Evolutionary conservation across 495 filamentous ascomycete genomes (phyloP), one percentile per base, ranked within the genome.

Genomic region (Penicillium soppii): DNA sequence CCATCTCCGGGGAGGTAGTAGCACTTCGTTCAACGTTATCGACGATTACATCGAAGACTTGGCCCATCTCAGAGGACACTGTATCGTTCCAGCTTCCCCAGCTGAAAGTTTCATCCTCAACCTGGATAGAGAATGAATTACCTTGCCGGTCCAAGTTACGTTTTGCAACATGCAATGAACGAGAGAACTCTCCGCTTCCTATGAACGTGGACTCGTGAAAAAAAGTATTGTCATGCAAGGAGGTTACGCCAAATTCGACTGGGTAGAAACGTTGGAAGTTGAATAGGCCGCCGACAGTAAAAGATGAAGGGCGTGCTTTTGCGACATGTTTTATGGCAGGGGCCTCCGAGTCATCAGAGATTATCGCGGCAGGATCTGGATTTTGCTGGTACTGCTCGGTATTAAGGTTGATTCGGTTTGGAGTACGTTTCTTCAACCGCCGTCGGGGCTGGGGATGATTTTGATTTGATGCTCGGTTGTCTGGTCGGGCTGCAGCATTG

Each of bases 171-270:
- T 74, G 68, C 8, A 82, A 64, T 9, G 76, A 83, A 43, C 72
- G 77, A 30, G 61, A 60, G 43, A 95, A 76, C 19, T 80, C 77
- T 0, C 87, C 89, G 57, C 82, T 85, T 13, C 91, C 91, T 42
- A 95, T 75, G 42, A 95, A 78, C 9, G 90, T 91, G 41, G 68
- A 78, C 56, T 85, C 73, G 57, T 92, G 89, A 57, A 95, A 94
- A 65, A 78, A 94, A 1, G 84, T 85, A 0, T 86, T 89, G 9
- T 66, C 47, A 37, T 73, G 75, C 20, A 95, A 69, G 21, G 90
- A 85, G 33, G 72, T 74, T 23, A 91, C 66, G 43, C 88, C 86
- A 52, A 97, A 96, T 55, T 89, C 82, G 10, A 84, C 74, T 1
- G 88, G 79, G 59, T 95, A 96, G 19, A 74, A 72, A 8, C 59